These are phyloP conservation scores for Pachysolen tannophilus DNA, from an alignment of 805 yeast genomes.

Conservation along the genomic window DNA sequence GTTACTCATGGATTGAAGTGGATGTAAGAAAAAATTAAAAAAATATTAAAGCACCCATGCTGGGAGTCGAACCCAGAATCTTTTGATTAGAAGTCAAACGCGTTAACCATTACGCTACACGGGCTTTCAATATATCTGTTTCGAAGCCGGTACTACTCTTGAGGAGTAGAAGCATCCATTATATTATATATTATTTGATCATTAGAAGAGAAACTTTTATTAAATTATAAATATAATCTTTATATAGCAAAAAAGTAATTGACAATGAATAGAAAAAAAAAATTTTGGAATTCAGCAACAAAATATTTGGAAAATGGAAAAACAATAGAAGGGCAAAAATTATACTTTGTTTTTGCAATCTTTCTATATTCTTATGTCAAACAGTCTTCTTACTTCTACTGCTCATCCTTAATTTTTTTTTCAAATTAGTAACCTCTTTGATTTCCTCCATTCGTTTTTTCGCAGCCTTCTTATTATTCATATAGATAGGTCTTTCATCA, in stretches of 20 bases:
- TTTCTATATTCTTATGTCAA: too few species aligned
- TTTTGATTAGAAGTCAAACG: slow-evolving; percentile 62
- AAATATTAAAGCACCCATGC: slow-evolving; percentile 32
- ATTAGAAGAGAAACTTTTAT: too few species aligned
- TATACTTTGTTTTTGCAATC: too few species aligned
- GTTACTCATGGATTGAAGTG: too few species aligned
- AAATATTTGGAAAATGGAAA: background rate
- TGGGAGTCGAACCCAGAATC: slow-evolving; percentile 60
- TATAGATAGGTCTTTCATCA: slow-evolving; percentile 43
- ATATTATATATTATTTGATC: too few species aligned
- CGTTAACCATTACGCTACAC: slow-evolving; percentile 63
- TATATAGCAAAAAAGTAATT: slow-evolving; percentile 9
- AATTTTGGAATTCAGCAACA: too few species aligned
- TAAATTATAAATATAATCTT: slow-evolving; percentile 27
- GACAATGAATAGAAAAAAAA: background rate
- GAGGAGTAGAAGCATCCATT: too few species aligned
- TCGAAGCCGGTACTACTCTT: too few species aligned
- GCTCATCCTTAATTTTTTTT: slow-evolving; percentile 21
- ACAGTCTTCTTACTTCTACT: background rate
- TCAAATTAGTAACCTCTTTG: slow-evolving; percentile 33
- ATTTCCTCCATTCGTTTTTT: slow-evolving; percentile 42
- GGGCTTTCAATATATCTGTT: too few species aligned
- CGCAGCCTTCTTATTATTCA: slow-evolving; percentile 33
- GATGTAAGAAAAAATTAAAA: too few species aligned
- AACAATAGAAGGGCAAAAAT: background rate